Evolutionary conservation across 169 alveolate species (phyloP), one percentile per base, ranked within the genome.

Genomic region (Perkinsus chesapeaki): DNA sequence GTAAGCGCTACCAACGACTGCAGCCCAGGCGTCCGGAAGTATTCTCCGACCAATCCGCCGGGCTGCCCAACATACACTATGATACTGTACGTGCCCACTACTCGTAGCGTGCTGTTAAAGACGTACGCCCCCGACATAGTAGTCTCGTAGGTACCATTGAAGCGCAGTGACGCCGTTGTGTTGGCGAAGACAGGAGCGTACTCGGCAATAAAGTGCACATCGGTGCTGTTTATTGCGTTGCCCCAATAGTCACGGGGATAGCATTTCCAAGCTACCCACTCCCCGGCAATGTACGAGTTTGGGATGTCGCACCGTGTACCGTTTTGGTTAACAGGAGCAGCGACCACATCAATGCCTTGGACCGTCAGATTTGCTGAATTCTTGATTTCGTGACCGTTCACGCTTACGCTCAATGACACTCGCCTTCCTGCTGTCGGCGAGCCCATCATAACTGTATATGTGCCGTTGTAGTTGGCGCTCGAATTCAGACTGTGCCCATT

Each of bases 11-110:
- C 60, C 73, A 91, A n/a, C 10, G 73, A 39, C 39, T 91, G 82
- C 73, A 91, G 60, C 38, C 93, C 93, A 31, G 93, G 73, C 39
- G 93, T 60, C 82, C 93, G 93, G 93, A 39, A 91, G 73, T 91
- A 91, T 36, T n/a, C 47, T 39, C 73, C 93, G 73, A 91, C 47
- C 73, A 91, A 39, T 0, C 93, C 93, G 38, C 93, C 93, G 0
- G 93, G 93, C 73, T 47, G 82, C 39, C 60, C 73, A 38, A 91
- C 39, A 39, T 60, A 37, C 73, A 48, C 60, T 31, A 36, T n/a
- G n/a, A 39, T 47, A n/a, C 73, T 39, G 38, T 91, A 91, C 38
- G 73, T 12, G 73, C 93, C 93, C 43, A 27, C 73, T 39, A 39
- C 93, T 39, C 39, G 82, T 31, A 91, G 73, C 23, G 73, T 91